Conservation (phyloP, 2,329 filamentous ascomycete genomes). For the Aspergillus intermedius region DNA sequence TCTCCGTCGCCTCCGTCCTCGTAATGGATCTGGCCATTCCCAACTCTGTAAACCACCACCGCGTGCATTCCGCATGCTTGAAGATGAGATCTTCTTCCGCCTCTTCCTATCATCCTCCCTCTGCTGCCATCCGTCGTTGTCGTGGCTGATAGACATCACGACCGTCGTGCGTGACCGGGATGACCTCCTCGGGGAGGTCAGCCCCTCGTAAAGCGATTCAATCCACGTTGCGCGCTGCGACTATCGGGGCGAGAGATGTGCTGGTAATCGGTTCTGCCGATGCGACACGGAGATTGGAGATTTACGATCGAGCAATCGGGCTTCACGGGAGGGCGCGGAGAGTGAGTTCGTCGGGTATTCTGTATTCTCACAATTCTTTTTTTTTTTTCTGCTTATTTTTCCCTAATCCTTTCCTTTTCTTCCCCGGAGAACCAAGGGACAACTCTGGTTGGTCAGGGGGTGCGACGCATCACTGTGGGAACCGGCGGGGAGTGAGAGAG, state of each 20-base stretch:
- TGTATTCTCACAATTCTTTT: not conserved
- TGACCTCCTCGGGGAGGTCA: constrained; percentile 38
- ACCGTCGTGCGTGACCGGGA: constrained; percentile 24
- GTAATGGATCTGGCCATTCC: constrained; percentile 17
- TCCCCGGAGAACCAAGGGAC: not conserved
- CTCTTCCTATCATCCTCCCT: not conserved
- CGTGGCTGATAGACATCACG: constrained; percentile 23
- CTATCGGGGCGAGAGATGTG: constrained; percentile 4
- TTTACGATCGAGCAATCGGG: too few species aligned
- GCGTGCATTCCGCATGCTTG: constrained; percentile 3
- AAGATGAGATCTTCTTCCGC: not conserved
- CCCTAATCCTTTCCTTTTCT: not conserved
- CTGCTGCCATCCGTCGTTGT: constrained; percentile 17
- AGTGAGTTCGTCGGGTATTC: too few species aligned
- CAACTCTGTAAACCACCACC: constrained; percentile 8
- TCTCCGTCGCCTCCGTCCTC: constrained; percentile 12
- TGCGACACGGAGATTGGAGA: not conserved
- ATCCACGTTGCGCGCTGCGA: constrained; percentile 31
- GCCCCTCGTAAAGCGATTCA: constrained; percentile 28
- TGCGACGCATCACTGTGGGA: constrained; percentile 15
- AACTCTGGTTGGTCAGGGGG: constrained; percentile 11
- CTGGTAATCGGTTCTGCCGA: not conserved
- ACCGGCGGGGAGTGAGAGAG: constrained; percentile 6
- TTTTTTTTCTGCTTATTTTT: not conserved
- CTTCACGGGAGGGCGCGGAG: not conserved